Percentiles rank a stretch among this genome's conserved stretches.
Evolutionary conservation across 2,329 filamentous ascomycete species (phyloP).

Genomic region (Arthroderma sp.): DNA sequence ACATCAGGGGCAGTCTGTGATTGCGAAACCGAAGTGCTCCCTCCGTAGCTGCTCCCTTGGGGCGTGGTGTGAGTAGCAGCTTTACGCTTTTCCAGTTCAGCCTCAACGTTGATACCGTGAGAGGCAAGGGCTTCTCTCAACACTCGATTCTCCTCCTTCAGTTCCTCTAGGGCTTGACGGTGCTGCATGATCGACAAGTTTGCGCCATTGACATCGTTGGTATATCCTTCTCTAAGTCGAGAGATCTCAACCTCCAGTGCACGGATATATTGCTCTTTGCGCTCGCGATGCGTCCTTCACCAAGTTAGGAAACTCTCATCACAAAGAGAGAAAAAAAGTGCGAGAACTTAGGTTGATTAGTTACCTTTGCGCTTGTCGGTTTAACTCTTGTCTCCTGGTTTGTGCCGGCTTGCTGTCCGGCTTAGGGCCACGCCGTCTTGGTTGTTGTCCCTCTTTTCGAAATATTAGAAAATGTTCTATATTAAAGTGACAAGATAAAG

Average conservation of each 20-base stretch:
- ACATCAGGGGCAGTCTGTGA: slow-evolving; percentile 13
- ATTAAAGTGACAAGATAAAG: not conserved
- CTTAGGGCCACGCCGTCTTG: slow-evolving; percentile 86
- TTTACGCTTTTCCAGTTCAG: slow-evolving; percentile 32
- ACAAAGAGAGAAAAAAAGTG: not conserved
- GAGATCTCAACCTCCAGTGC: slow-evolving; percentile 83
- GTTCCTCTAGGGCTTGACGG: slow-evolving; percentile 59
- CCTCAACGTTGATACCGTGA: slow-evolving; percentile 48
- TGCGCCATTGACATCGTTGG: slow-evolving; percentile 51
- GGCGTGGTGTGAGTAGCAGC: slow-evolving; percentile 12
- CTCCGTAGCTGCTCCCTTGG: slow-evolving; percentile 33
- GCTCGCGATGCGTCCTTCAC: slow-evolving; percentile 82
- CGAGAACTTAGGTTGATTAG: slow-evolving; percentile 10
- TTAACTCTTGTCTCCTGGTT: slow-evolving; percentile 83
- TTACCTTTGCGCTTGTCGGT: slow-evolving; percentile 89
- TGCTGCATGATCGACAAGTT: slow-evolving; percentile 44
- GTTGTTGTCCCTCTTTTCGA: slow-evolving; percentile 60
- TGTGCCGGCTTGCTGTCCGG: slow-evolving; percentile 91
- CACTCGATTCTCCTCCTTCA: slow-evolving; percentile 67
- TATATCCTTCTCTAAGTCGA: slow-evolving; percentile 61
- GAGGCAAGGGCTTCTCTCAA: slow-evolving; percentile 51
- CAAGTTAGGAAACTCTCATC: not conserved
- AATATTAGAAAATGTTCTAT: not conserved
- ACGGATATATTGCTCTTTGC: slow-evolving; percentile 94
- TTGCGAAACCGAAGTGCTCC: slow-evolving; percentile 28